phyloP scores from a whole-genome alignment of 345 rosid species.

The Eucalyptus marginata region DNA sequence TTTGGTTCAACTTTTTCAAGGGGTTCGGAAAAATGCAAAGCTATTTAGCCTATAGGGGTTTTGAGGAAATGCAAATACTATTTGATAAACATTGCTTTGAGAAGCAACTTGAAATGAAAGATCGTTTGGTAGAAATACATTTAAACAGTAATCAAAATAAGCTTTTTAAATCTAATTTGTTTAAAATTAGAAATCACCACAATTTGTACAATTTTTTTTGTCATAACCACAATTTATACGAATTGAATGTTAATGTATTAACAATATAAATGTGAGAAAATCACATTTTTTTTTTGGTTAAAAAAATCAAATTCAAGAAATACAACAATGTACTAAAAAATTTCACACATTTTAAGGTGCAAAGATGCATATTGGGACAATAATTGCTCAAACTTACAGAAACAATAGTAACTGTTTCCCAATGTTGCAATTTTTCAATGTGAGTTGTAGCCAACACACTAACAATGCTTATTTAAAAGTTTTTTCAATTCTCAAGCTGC shows the following conservation, averaged over 20 bases:
- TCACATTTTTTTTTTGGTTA: not conserved
- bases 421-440: not conserved
- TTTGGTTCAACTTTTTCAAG: no score
- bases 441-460: not conserved
- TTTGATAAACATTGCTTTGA: no score
- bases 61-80: no score
- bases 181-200: not conserved
- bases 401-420: not conserved
- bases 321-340: not conserved
- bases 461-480: not conserved
- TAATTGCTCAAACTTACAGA: not conserved
- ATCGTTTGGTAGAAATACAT: not conserved
- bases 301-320: no score
- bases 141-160: no score
- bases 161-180: no score
- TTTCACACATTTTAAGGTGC: not conserved
- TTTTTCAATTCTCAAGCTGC: not conserved
- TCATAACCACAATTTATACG: not conserved
- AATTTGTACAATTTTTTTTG: no score
- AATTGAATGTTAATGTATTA: not conserved
- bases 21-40: no score
- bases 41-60: accelerated
- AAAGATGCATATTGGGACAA: not conserved
- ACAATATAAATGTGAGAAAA: not conserved
- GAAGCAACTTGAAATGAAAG: no score